A percentile compares a stretch with the other conserved stretches of the same genome.
Evolutionary conservation across 192 early-diverging fungal species (phyloP).

Genomic region (Umbelopsis vinacea): DNA sequence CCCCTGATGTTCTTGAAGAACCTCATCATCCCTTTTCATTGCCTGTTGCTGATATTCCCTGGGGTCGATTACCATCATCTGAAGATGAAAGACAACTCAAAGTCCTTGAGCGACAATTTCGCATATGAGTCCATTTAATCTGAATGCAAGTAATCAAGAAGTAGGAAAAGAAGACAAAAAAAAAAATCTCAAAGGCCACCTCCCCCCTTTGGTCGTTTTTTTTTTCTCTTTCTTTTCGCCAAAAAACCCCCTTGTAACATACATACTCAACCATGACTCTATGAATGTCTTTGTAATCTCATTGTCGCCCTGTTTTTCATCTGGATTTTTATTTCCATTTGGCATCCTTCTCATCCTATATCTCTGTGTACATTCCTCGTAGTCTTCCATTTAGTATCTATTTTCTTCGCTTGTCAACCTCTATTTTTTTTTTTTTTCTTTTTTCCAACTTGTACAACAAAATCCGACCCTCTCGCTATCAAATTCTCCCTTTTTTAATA

Average conservation of each 20-base stretch:
- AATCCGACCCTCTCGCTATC: neutral
- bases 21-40: constrained; percentile 18
- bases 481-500: neutral
- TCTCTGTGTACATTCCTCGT: constrained; percentile 15
- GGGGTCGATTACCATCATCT: constrained; percentile 43
- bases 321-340: neutral
- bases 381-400: neutral
- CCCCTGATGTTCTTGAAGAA: constrained; percentile 16
- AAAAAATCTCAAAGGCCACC: neutral
- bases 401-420: neutral
- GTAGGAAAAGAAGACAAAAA: neutral
- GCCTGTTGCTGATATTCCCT: constrained; percentile 43
- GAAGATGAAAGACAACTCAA: constrained; percentile 47
- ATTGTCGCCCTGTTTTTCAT: neutral
- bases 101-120: constrained; percentile 33
- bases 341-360: neutral
- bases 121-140: constrained; percentile 25
- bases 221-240: neutral
- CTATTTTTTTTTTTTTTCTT: neutral
- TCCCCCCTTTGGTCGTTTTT: constrained; percentile 4
- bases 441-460: neutral
- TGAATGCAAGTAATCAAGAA: neutral
- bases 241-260: neutral
- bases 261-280: neutral
- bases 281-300: too few relatives aligned